Conservation (phyloP, 768 basidiomycete species). For the Termitomyces sp. region DNA sequence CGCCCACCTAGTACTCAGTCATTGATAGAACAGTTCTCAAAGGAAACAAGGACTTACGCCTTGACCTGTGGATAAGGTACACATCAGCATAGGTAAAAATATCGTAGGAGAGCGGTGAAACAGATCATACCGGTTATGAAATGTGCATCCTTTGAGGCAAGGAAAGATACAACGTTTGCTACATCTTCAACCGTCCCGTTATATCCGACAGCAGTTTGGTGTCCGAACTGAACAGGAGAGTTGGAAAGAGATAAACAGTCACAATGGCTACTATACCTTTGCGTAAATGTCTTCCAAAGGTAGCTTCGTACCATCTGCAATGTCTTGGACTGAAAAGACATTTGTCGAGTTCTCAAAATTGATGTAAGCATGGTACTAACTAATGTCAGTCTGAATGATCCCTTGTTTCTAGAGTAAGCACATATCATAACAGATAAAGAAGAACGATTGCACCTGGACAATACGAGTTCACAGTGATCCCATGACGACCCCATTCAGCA, state of each 20-base stretch:
- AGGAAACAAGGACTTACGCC: conserved; percentile 11
- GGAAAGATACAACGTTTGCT: conserved; percentile 19
- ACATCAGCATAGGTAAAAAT: background rate
- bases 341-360: background rate
- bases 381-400: conserved; percentile 5
- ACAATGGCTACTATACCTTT: background rate
- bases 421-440: background rate
- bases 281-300: background rate
- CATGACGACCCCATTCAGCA: conserved; percentile 20
- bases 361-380: background rate
- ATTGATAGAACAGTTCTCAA: background rate
- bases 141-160: conserved; percentile 18
- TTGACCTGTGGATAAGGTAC: conserved; percentile 13
- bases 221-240: background rate
- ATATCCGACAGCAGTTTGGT: conserved; percentile 1
- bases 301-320: background rate
- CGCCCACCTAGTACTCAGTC: background rate
- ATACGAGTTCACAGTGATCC: conserved; percentile 29
- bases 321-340: background rate
- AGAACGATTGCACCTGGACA: conserved; percentile 17
- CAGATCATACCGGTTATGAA: conserved; percentile 16
- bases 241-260: background rate
- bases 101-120: background rate
- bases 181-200: conserved; percentile 11
- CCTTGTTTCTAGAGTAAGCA: background rate